Conservation (phyloP, 257 asterid genomes). For the Verbascum thapsus region DNA sequence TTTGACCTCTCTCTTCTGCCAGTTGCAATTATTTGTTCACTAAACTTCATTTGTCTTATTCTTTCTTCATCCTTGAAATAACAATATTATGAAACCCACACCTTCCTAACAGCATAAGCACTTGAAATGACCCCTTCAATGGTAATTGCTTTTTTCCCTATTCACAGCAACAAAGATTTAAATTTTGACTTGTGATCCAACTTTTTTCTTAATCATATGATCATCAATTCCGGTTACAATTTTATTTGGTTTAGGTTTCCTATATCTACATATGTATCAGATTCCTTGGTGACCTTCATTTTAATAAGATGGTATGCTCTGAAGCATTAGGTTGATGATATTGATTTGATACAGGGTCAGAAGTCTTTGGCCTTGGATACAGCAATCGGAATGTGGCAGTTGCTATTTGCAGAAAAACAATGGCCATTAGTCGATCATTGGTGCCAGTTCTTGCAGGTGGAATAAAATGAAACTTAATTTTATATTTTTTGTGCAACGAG, state of each 20-base stretch:
- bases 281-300: conserved; percentile 17
- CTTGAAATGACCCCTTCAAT: background rate
- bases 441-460: conserved; percentile 98
- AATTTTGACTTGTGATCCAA: conserved; percentile 1
- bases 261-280: background rate
- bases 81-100: background rate
- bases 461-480: conserved; percentile 17
- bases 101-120: conserved; percentile 17
- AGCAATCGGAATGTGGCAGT: conserved; percentile 99
- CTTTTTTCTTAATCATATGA: background rate
- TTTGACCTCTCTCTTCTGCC: too few species aligned
- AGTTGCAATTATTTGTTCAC: too few species aligned
- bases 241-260: background rate
- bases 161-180: conserved; percentile 1
- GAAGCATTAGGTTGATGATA: conserved; percentile 1
- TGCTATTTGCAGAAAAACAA: conserved; percentile 85
- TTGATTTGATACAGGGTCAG: conserved; percentile 73
- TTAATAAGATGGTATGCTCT: conserved; percentile 1
- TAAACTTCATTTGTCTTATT: too few species aligned
- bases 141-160: conserved; percentile 12
- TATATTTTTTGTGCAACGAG: background rate
- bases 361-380: conserved; percentile 97
- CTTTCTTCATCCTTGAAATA: background rate
- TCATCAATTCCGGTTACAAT: conserved; percentile 4
- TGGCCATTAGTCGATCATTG: conserved; percentile 97